Conservation (phyloP, 169 alveolate genomes). For the Blepharisma undulans region DNA sequence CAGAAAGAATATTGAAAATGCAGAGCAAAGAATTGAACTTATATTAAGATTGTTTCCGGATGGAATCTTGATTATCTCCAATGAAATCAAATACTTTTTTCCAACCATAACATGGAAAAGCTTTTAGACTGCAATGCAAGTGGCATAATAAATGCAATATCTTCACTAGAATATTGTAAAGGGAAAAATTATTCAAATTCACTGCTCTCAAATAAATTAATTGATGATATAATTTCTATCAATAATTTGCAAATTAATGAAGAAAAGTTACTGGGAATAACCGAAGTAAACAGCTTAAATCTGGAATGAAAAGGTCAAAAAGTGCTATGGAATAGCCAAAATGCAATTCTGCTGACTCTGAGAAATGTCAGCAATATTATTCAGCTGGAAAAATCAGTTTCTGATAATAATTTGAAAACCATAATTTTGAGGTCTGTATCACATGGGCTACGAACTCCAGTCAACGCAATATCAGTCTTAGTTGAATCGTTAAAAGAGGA, state of each 20-base stretch:
- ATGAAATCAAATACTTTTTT: too few species aligned
- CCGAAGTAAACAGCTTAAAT: not conserved
- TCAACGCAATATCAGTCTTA: not conserved
- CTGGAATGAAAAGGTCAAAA: not conserved
- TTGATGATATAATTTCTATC: not conserved
- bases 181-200: too few species aligned
- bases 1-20: too few species aligned
- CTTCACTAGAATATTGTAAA: too few species aligned
- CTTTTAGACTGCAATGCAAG: too few species aligned
- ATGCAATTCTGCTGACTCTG: not conserved
- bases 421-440: not conserved
- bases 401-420: not conserved
- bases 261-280: not conserved
- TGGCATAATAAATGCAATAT: too few species aligned
- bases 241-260: not conserved
- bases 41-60: too few species aligned
- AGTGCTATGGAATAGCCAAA: not conserved
- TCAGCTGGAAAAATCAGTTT: not conserved
- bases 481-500: not conserved
- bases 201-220: too few species aligned
- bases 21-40: too few species aligned
- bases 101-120: too few species aligned
- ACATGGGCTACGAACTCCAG: conserved; percentile 6
- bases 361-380: conserved; percentile 7
- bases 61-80: too few species aligned